phyloP scores from a whole-genome alignment of 2,329 filamentous ascomycete genomes.

The Podosphaera aphanis region DNA sequence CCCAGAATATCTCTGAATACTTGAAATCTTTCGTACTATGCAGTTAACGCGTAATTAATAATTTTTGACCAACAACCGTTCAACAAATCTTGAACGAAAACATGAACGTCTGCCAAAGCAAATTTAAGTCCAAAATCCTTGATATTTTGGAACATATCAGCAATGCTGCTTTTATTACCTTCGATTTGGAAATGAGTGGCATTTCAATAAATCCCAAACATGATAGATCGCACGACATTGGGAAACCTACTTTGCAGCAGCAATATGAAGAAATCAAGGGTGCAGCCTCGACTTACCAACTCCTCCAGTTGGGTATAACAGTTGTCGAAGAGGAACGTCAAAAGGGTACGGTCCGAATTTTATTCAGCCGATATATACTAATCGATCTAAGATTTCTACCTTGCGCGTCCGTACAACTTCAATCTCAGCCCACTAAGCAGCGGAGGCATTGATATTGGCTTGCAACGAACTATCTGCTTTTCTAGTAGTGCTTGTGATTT shows the following conservation, averaged over 20 bases:
- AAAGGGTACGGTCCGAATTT: slow-evolving; percentile 17
- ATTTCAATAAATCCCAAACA: slow-evolving; percentile 22
- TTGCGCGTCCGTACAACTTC: slow-evolving; percentile 40
- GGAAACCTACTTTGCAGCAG: slow-evolving; percentile 29
- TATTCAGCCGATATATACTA: not conserved
- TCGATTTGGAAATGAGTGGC: slow-evolving; percentile 45
- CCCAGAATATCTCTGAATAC: too few relatives aligned
- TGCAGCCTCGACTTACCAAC: slow-evolving; percentile 37
- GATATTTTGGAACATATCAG: slow-evolving; percentile 33
- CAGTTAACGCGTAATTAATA: too few relatives aligned
- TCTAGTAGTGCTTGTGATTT: slow-evolving; percentile 30
- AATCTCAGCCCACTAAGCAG: slow-evolving; percentile 31
- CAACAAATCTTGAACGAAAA: slow-evolving; percentile 3
- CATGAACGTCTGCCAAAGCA: slow-evolving; percentile 31
- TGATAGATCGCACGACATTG: slow-evolving; percentile 15
- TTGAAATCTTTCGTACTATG: too few relatives aligned
- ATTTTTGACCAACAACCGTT: too few relatives aligned
- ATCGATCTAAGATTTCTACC: slow-evolving; percentile 23
- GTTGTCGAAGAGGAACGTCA: slow-evolving; percentile 32
- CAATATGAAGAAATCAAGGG: slow-evolving; percentile 35
- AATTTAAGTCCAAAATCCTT: slow-evolving; percentile 27
- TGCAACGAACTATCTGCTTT: slow-evolving; percentile 33
- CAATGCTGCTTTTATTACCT: slow-evolving; percentile 34
- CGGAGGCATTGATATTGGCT: slow-evolving; percentile 22
- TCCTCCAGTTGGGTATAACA: slow-evolving; percentile 44